These are phyloP conservation scores for Iris pallida DNA, from an alignment of 116 monocot species.

Conservation along the genomic window DNA sequence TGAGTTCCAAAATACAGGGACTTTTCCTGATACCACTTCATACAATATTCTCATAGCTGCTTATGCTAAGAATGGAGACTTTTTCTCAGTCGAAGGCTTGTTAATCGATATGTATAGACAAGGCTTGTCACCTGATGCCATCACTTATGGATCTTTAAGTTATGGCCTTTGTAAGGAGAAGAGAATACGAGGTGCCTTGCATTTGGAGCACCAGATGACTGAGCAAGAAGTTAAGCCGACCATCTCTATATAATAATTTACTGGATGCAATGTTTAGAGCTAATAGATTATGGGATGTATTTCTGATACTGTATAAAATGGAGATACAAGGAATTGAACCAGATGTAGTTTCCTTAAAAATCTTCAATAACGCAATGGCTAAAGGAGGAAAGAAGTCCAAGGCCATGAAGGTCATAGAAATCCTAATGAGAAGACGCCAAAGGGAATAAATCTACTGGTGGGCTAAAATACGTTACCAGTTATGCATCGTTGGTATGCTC, in stretches of 20 bases:
- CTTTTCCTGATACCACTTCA: slow-evolving; percentile 43
- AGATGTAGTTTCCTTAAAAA: slow-evolving; percentile 31
- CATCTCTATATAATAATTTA: slow-evolving; percentile 36
- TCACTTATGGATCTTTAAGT: slow-evolving; percentile 32
- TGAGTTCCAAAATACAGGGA: slow-evolving; percentile 19
- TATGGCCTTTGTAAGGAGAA: slow-evolving; percentile 27
- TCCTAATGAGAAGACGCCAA: slow-evolving; percentile 24
- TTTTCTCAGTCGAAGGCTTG: slow-evolving; percentile 7
- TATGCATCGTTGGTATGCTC: slow-evolving; percentile 86
- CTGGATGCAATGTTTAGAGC: slow-evolving; percentile 33
- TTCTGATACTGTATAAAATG: slow-evolving; percentile 36
- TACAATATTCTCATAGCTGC: slow-evolving; percentile 56
- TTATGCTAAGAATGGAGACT: slow-evolving; percentile 16
- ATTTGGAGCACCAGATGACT: slow-evolving; percentile 26
- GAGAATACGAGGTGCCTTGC: slow-evolving; percentile 22
- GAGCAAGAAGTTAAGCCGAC: slow-evolving; percentile 27
- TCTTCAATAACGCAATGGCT: slow-evolving; percentile 23
- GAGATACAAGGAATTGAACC: slow-evolving; percentile 29
- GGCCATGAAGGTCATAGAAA: slow-evolving; percentile 30
- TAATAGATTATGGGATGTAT: slow-evolving; percentile 29
- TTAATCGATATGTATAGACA: slow-evolving; percentile 29
- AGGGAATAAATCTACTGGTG: slow-evolving; percentile 79
- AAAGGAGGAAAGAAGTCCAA: slow-evolving; percentile 29
- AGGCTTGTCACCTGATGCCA: slow-evolving; percentile 33
- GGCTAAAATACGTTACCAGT: slow-evolving; percentile 74